Evolutionary conservation across 805 yeast genomes (phyloP).

Genomic region (Saccharomycopsis fermentans): DNA sequence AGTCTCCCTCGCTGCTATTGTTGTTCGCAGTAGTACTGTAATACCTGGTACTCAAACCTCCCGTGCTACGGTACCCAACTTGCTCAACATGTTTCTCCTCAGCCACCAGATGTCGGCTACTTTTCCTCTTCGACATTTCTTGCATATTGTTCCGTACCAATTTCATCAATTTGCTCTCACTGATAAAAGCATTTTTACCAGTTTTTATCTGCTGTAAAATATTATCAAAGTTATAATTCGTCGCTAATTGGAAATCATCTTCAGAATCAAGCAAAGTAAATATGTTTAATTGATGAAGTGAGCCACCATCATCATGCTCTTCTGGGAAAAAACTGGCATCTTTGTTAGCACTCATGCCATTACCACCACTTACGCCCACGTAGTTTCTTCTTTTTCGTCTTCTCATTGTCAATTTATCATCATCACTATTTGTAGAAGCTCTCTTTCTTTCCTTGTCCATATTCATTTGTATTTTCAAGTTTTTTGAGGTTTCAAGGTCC

Average conservation of each 20-base stretch:
- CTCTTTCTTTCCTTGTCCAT: neutral
- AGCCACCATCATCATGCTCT: neutral
- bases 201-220: neutral
- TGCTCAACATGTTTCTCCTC: neutral
- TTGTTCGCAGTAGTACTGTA: neutral
- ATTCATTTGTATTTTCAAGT: neutral
- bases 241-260: neutral
- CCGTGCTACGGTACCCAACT: neutral
- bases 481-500: neutral
- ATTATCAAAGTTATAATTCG: neutral
- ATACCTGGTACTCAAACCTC: neutral
- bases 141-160: neutral
- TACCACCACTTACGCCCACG: neutral
- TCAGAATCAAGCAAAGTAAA: neutral
- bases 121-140: neutral
- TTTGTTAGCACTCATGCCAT: neutral
- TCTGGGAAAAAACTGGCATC: neutral
- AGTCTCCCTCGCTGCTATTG: conserved; percentile 13
- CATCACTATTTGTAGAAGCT: neutral
- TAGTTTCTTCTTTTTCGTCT: neutral
- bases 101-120: neutral
- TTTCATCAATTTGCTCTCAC: neutral
- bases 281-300: neutral
- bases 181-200: neutral
- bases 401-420: neutral